Evolutionary conservation across 495 filamentous ascomycete species (phyloP).

Genomic region (Zalerion maritima): DNA sequence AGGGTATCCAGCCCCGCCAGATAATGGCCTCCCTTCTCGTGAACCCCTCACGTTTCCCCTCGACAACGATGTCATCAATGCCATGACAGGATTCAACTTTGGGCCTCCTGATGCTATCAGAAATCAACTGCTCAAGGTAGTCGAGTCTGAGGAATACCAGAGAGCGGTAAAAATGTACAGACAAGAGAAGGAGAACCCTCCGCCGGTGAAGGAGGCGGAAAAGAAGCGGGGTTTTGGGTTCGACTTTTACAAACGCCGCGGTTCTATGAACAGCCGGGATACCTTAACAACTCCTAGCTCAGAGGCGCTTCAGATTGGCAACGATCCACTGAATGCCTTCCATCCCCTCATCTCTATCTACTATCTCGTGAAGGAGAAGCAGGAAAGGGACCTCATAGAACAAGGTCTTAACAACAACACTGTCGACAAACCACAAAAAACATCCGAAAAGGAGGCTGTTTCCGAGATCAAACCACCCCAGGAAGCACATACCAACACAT

Average conservation of each 20-base stretch:
- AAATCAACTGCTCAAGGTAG: conserved; percentile 61
- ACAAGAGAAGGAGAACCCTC: conserved; percentile 49
- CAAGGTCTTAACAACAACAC: no score
- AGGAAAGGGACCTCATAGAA: conserved; percentile 61
- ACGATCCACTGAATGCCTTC: conserved; percentile 86
- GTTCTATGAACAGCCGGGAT: conserved; percentile 73
- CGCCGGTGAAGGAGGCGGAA: conserved; percentile 50
- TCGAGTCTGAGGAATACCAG: conserved; percentile 88
- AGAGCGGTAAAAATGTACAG: conserved; percentile 48
- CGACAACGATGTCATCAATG: conserved; percentile 66
- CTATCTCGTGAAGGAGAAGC: conserved; percentile 88
- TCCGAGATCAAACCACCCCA: no score
- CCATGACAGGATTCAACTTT: conserved; percentile 98
- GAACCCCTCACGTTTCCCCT: conserved; percentile 77
- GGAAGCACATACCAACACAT: conserved; percentile 81
- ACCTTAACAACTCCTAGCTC: conserved; percentile 75
- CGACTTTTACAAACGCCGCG: conserved; percentile 93
- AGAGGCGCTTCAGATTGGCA: conserved; percentile 68
- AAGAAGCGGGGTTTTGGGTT: conserved; percentile 80
- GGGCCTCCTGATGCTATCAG: conserved; percentile 71
- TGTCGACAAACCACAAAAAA: no score
- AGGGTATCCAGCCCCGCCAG: conserved; percentile 69
- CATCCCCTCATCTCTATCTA: conserved; percentile 89
- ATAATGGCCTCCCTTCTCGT: conserved; percentile 74
- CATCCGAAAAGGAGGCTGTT: no score